Evolutionary conservation across 75 land plant genomes (phyloP).

Genomic region (Gnetum montanum): DNA sequence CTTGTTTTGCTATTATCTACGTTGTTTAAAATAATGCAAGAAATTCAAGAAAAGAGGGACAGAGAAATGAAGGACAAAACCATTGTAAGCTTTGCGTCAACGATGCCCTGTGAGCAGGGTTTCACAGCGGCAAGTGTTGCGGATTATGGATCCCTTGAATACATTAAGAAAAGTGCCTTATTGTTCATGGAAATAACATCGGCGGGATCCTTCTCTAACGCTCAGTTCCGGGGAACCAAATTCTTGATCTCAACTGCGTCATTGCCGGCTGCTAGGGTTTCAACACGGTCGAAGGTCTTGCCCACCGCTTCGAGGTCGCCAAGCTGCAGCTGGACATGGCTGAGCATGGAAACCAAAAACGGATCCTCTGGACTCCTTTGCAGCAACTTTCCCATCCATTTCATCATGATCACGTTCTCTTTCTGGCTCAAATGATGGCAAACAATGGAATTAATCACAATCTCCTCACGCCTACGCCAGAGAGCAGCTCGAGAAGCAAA

Average conservation of each 20-base stretch:
- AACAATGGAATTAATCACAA: slow-evolving; percentile 39
- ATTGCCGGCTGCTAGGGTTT: slow-evolving; percentile 1
- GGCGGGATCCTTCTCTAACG: slow-evolving; percentile 55
- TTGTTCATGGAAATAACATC: slow-evolving; percentile 81
- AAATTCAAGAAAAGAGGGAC: no score
- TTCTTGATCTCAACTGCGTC: slow-evolving; percentile 27
- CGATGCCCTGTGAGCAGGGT: no score
- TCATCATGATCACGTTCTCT: slow-evolving; percentile 53
- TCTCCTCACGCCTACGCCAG: slow-evolving; percentile 63
- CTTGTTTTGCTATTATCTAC: no score
- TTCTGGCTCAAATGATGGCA: slow-evolving; percentile 51
- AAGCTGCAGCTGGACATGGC: slow-evolving; percentile 70
- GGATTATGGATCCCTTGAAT: slow-evolving; percentile 90
- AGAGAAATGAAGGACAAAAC: no score
- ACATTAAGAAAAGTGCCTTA: slow-evolving; percentile 96
- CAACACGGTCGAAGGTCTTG: slow-evolving; percentile 36
- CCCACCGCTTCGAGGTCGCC: slow-evolving; percentile 73
- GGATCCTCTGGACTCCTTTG: slow-evolving; percentile 31
- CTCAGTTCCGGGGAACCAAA: slow-evolving; percentile 59
- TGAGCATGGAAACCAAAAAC: slow-evolving; percentile 58
- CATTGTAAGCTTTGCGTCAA: no score
- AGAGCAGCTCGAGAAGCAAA: no score
- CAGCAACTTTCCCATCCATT: slow-evolving; percentile 40
- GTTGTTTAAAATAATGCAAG: no score
- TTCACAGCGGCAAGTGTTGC: no score